phyloP scores from a whole-genome alignment of 371 early-diverging fungal genomes.

The Saksenaea oblongispora region DNA sequence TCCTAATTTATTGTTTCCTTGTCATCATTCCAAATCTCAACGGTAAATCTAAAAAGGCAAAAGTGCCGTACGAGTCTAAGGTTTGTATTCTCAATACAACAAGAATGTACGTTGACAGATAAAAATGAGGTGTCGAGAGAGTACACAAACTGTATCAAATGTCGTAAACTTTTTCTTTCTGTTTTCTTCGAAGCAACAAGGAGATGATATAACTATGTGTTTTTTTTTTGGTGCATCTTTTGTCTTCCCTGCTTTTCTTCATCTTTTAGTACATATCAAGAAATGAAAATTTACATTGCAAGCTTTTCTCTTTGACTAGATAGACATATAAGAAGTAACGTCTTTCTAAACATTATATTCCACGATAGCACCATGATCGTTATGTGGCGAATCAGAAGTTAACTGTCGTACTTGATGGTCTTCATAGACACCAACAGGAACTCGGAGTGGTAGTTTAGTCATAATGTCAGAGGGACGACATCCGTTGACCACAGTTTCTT shows the following conservation, averaged over 20 bases:
- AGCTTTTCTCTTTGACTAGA: neutral
- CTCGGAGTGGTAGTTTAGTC: slow-evolving; percentile 12
- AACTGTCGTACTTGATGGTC: slow-evolving; percentile 1
- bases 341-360: neutral
- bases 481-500: slow-evolving; percentile 2
- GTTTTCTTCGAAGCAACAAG: no score
- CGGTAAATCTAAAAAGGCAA: neutral
- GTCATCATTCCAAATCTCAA: no score
- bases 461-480: slow-evolving; percentile 7
- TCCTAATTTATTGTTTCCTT: no score
- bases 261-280: neutral
- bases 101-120: neutral
- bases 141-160: no score
- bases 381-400: neutral
- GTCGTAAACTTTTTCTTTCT: no score
- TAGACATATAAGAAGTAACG: neutral
- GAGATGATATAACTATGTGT: no score
- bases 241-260: neutral
- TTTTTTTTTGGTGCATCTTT: neutral
- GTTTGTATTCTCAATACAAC: neutral
- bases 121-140: no score
- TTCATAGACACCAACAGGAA: slow-evolving; percentile 5
- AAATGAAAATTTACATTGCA: neutral
- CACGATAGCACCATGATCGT: neutral
- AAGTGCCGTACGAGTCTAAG: neutral